Conservation (phyloP, 2,329 filamentous ascomycete species). For the Balansia obtecta region DNA sequence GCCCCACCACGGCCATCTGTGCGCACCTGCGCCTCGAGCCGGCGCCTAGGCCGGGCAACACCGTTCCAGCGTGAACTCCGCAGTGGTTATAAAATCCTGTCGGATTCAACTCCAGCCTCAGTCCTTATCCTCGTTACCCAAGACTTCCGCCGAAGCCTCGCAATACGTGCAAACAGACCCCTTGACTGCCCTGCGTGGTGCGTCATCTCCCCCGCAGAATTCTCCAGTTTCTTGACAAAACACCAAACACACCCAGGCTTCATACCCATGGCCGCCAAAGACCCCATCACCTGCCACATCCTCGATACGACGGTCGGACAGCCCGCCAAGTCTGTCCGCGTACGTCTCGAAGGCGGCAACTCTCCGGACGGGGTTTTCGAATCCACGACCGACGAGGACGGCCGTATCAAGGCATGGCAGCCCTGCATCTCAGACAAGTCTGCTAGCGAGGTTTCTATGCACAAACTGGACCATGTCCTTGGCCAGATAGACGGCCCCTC, state of each 20-base stretch:
- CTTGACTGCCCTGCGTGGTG: not conserved
- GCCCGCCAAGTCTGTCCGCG: conserved; percentile 53
- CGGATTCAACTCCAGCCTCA: not conserved
- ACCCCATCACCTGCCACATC: conserved; percentile 75
- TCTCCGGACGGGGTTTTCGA: conserved; percentile 34
- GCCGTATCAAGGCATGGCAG: conserved; percentile 59
- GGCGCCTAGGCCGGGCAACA: not conserved
- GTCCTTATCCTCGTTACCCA: not conserved
- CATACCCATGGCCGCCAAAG: conserved; percentile 24
- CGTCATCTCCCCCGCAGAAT: not conserved
- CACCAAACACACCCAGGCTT: too few species aligned
- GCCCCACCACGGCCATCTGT: not conserved
- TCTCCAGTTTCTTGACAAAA: too few species aligned
- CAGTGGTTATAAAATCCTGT: not conserved
- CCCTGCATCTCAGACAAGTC: conserved; percentile 39
- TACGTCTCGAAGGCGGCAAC: conserved; percentile 41
- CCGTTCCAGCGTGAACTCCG: not conserved
- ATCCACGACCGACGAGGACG: conserved; percentile 63
- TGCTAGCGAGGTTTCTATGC: conserved; percentile 43
- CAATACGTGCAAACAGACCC: too few species aligned
- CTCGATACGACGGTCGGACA: conserved; percentile 68
- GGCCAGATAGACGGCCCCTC: conserved; percentile 30
- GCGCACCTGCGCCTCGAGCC: not conserved
- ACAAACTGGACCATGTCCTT: conserved; percentile 45
- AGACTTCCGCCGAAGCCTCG: too few species aligned